Base-by-base conservation (phyloP, 305 asterid species). In the Fraxinus sp. region DNA sequence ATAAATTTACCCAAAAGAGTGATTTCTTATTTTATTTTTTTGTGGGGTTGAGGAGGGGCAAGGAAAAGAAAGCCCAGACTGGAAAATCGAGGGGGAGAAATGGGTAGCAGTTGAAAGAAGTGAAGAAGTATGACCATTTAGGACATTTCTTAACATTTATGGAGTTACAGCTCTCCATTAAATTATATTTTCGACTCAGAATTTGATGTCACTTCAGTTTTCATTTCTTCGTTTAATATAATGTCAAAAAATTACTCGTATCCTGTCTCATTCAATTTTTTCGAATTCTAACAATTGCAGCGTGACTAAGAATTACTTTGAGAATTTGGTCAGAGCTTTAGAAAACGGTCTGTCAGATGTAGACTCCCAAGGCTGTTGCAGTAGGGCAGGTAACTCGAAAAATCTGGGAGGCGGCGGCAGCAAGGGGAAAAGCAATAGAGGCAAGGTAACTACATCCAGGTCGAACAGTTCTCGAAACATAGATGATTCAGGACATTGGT, bases 291-390 rank as follows among this genome's bases (percentile, higher is more conserved):
- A 79, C 82, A 62, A 83, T 77, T 87, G 90, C 98, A 95, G 98
- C 37, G 98, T 95, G 83, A 95, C 98, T 20, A 90, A 91, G 92
- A 95, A 92, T 86, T 95, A 90, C 91, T 95, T 95, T 84, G 98
- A 95, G 91, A 95, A 95, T 85, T 93, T 95, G 76, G 97, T 95
- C 30, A 91, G 89, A 83, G 98, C 98, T 71, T 86, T 94, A 86
- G 98, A 95, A 81, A 95, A 95, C 18, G 98, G 98, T 64, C 93
- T 95, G 33, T 90, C 93, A 3, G 98, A 95, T 77, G 98, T 95
- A 70, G 91, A 91, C 83, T 72, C 97, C 35, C 93, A 85, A 79
- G 89, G 93, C 39, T 87, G 86, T 49, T 82, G 88, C 85, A 83
- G 91, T 84, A 85, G 90, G 86, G 90, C 89, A 74, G 91, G 92